These are phyloP conservation scores for Coemansia sp. DNA, from an alignment of 192 early-diverging fungal species.

Conservation along the genomic window DNA sequence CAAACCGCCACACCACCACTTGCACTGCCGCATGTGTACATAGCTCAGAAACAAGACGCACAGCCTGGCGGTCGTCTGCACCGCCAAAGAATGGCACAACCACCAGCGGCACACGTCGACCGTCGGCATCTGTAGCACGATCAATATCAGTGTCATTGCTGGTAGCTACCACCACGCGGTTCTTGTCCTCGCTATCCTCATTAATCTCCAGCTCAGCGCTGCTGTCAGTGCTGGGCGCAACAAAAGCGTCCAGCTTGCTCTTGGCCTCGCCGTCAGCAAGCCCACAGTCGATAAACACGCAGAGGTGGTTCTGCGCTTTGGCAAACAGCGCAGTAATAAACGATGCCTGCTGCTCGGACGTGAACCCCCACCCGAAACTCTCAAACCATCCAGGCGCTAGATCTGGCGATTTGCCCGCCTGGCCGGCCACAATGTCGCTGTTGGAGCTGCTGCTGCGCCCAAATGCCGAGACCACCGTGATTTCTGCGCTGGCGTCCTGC, in stretches of 20 bases:
- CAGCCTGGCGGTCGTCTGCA: constrained; percentile 62
- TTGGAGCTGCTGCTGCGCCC: constrained; percentile 20
- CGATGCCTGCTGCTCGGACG: constrained; percentile 50
- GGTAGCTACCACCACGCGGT: not conserved
- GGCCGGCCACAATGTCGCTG: not conserved
- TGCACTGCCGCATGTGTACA: constrained; percentile 53
- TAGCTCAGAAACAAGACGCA: constrained; percentile 16
- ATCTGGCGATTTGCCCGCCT: not conserved
- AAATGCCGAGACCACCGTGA: constrained; percentile 74
- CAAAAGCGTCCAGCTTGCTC: not conserved
- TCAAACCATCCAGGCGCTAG: constrained; percentile 41
- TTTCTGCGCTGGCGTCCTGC: constrained; percentile 56
- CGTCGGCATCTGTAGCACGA: constrained; percentile 22
- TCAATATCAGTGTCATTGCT: not conserved
- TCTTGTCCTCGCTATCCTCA: not conserved
- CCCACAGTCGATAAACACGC: constrained; percentile 70
- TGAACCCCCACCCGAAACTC: constrained; percentile 49
- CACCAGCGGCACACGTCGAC: constrained; percentile 58
- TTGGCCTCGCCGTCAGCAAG: constrained; percentile 51
- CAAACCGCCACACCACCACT: constrained; percentile 57
- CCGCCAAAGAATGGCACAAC: constrained; percentile 75
- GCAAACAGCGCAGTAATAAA: constrained; percentile 56
- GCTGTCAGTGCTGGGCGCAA: constrained; percentile 1
- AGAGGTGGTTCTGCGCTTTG: constrained; percentile 51
- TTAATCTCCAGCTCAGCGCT: not conserved